Evolutionary conservation across 75 land plant genomes (phyloP).

Genomic region (Picea glauca): DNA sequence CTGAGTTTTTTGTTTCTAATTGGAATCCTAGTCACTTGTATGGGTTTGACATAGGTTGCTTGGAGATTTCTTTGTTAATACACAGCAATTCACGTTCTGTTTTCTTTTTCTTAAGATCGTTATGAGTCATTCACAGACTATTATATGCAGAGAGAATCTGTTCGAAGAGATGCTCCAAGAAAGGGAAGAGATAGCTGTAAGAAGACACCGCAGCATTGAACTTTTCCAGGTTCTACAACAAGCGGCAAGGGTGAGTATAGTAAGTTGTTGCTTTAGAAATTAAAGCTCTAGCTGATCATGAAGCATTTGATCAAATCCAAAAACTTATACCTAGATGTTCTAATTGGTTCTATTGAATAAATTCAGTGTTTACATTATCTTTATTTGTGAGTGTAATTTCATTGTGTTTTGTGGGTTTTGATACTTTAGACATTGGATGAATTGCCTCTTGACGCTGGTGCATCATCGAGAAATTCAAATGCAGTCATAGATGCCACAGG

Average conservation of each 20-base stretch:
- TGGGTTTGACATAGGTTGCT: neutral
- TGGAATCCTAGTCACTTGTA: neutral
- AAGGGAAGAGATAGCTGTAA: slow-evolving; percentile 73
- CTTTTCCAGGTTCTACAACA: slow-evolving; percentile 51
- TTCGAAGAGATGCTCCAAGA: slow-evolving; percentile 95
- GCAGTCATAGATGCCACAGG: slow-evolving; percentile 58
- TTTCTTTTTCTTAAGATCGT: too few species aligned
- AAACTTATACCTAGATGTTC: neutral
- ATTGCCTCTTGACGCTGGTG: slow-evolving; percentile 74
- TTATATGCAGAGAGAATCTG: slow-evolving; percentile 61
- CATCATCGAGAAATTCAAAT: slow-evolving; percentile 41
- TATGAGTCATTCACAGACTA: neutral
- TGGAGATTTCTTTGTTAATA: too few species aligned
- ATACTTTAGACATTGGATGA: slow-evolving; percentile 79
- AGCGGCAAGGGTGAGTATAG: slow-evolving; percentile 57
- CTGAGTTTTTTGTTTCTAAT: too few species aligned
- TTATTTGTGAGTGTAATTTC: slow-evolving; percentile 14
- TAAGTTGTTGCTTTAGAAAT: neutral
- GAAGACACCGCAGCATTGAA: slow-evolving; percentile 65
- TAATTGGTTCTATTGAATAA: slow-evolving; percentile 4
- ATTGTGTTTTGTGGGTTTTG: slow-evolving; percentile 11
- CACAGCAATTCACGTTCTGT: too few species aligned
- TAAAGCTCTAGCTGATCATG: neutral
- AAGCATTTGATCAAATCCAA: neutral
- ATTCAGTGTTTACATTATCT: neutral